Evolutionary conservation across 331 rosid genomes (phyloP).

Genomic region (Arachis monticola): DNA sequence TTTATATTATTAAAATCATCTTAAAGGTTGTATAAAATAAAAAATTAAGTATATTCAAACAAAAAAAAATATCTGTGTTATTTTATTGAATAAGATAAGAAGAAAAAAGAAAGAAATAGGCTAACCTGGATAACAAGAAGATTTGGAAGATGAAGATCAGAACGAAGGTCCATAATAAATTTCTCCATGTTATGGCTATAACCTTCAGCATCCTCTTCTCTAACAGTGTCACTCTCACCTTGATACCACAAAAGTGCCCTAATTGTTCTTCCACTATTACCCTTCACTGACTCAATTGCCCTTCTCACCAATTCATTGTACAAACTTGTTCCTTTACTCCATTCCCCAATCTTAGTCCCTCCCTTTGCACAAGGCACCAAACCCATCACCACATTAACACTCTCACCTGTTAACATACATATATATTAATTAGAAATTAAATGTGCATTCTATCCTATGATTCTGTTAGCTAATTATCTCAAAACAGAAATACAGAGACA

Average conservation of each 20-base stretch:
- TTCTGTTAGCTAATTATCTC: no score
- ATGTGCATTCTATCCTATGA: no score
- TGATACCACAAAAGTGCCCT: constrained; percentile 70
- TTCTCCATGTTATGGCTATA: constrained; percentile 49
- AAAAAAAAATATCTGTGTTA: no score
- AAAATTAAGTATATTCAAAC: no score
- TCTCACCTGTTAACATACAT: no score
- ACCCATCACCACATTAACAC: constrained; percentile 32
- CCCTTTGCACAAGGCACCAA: constrained; percentile 83
- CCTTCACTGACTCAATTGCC: constrained; percentile 33
- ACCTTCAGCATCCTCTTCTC: constrained; percentile 44
- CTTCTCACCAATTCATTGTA: constrained; percentile 51
- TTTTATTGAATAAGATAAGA: neutral
- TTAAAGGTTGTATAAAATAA: no score
- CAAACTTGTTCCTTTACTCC: constrained; percentile 56
- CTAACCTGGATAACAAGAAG: constrained; percentile 65
- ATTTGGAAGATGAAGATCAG: constrained; percentile 48
- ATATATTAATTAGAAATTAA: no score
- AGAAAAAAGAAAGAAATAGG: no score
- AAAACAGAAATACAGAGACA: no score
- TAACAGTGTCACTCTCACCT: constrained; percentile 70
- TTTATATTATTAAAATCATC: no score
- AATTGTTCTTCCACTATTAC: constrained; percentile 47
- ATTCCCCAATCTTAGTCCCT: constrained; percentile 57
- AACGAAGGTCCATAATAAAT: constrained; percentile 49